A percentile compares a stretch with the other conserved stretches of the same genome.
Conservation (phyloP, 2,329 filamentous ascomycete genomes). For the Monosporascus sp. region DNA sequence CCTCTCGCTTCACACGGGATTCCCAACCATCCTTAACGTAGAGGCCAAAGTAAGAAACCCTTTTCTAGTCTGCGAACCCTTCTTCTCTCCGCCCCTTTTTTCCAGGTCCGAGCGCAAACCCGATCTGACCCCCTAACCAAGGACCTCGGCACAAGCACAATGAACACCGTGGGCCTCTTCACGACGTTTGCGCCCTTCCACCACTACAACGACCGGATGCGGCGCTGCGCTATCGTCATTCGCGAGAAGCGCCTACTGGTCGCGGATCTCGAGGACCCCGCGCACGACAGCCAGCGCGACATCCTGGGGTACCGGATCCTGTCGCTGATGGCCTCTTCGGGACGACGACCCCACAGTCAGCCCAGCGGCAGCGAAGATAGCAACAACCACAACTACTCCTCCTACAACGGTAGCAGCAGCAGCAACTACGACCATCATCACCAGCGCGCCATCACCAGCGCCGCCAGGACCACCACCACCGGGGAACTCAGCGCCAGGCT, state of each 20-base stretch:
- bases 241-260: slow-evolving; percentile 22
- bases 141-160: slow-evolving; percentile 16
- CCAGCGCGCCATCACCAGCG: neutral
- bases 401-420: neutral
- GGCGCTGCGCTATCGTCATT: slow-evolving; percentile 14
- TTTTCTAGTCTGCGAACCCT: neutral
- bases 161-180: slow-evolving; percentile 18
- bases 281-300: slow-evolving; percentile 1
- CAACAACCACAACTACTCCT: neutral
- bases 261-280: slow-evolving; percentile 5
- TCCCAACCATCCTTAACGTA: slow-evolving; percentile 8
- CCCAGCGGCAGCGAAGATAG: neutral
- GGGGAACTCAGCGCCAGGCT: slow-evolving; percentile 13
- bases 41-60: slow-evolving; percentile 10
- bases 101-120: neutral
- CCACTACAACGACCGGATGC: slow-evolving; percentile 8
- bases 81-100: neutral
- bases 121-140: neutral
- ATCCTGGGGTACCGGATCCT: slow-evolving; percentile 24
- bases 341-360: neutral
- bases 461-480: neutral
- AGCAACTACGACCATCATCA: neutral
- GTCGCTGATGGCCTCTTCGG: slow-evolving; percentile 14
- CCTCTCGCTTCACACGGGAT: slow-evolving; percentile 11
- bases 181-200: slow-evolving; percentile 23